Evolutionary conservation across 192 early-diverging fungal genomes (phyloP), one percentile per base, ranked within the genome.

Genomic region (Rhizophagus sp.): DNA sequence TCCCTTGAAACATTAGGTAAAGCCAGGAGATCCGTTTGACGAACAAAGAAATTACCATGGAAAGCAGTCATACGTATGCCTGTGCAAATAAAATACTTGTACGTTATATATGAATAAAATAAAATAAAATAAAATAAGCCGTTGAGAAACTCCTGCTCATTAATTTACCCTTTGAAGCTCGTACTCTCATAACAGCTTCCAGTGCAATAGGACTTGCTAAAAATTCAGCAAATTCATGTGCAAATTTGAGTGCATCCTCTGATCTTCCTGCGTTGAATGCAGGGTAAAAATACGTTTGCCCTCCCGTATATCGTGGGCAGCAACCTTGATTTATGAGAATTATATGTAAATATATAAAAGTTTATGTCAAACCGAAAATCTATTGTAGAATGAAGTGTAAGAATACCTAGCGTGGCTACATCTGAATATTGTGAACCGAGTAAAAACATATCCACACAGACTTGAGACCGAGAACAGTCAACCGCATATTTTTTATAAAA

Each of bases 11-110:
- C 97, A 76, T 94, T 97, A 62, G 97, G 97, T 72, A 99, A 83
- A 15, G 95, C 90, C 33, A 98, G 84, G 27, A 99, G 84, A 81
- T 99, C 97, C 30, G 96, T 93, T 62, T 95, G 95, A 11, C 97
- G 95, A 61, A 99, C 88, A 86, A 99, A 99, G 83, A 98, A 98
- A 92, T 97, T 97, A 17, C 97, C 97, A 69, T 99, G 96, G 86
- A 95, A 98, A 22, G 94, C 88, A 27, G 92, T 91, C 93, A 97
- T 95, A 50, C 92, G 86, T 61, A 99, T 75, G 30, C 77, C 77
- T 79, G 50, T 44, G 47, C 13, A 44, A 70, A 12, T n/a, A 41
- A 12, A 22, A n/a, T 30, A 68, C 7, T 34, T 19, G 8, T 68
- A 68, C 0, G 19, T 34, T 19, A 68, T 13, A 39, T 34, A 36